Base-by-base conservation (phyloP, 139 green algal genomes). In the Coccomyxa sp. region DNA sequence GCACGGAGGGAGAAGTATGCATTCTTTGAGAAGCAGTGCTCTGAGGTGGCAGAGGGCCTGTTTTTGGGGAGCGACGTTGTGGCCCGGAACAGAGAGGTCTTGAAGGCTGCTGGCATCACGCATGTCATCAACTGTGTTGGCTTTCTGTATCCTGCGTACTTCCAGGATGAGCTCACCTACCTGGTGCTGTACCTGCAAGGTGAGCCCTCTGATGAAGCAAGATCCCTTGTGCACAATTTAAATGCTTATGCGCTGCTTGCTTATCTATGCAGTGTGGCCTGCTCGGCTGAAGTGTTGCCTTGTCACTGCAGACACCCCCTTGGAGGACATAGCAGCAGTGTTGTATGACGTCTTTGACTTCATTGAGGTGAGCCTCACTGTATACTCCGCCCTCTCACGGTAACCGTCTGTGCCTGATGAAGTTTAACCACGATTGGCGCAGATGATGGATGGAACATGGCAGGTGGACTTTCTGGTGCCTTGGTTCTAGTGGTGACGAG, bases 121-220 rank as follows among this genome's bases (percentile, higher is more conserved):
- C 96, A 99, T 77, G 89, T 99, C 6, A 80, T 99, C 38, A 99
- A 99, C 86, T 98, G 95, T 83, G 95, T 98, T 0, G 96, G 94
- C 6, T 94, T 96, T 73, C 85, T 98, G 16, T 97, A 94, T 79
- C 88, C 89, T 24, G 86, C 96, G 75, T 97, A 95, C 85, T 97
- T 97, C 79, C 78, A 91, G 69, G 81, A 86, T 12, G 89, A 98
- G 73, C 79, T 99, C 0, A 68, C 71, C 0, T 99, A 99, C 90
- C 87, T 90, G 73, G 95, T 90, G 18, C 85, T 98, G 10, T 97
- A 91, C 84, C 84, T 99, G 76, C 91, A 97, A 88, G 92, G 94
- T 96, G 54, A 10, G 82, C 36, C n/a, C n/a, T 4, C n/a, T 24
- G 18, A 2, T 35, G 36, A 9, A 4, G 33, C 54, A 14, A 64